These are phyloP conservation scores for Nemania sp. DNA, from an alignment of 2,329 filamentous ascomycete species.

Conservation along the genomic window DNA sequence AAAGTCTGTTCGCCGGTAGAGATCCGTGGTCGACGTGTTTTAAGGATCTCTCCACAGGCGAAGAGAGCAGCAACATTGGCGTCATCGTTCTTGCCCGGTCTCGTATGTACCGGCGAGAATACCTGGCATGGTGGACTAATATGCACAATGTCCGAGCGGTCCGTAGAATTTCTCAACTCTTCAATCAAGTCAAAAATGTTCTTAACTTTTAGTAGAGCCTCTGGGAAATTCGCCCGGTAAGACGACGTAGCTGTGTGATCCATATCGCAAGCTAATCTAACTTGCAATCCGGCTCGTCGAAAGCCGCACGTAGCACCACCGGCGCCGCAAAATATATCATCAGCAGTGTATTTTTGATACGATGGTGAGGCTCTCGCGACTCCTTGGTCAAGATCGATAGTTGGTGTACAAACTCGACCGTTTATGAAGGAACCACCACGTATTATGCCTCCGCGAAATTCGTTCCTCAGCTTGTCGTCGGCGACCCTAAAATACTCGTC, in stretches of 20 bases:
- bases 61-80: constrained; percentile 71
- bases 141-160: constrained; percentile 74
- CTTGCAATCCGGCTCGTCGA: constrained; percentile 63
- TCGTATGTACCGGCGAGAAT: constrained; percentile 77
- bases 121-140: constrained; percentile 81
- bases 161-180: constrained; percentile 39
- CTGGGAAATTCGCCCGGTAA: constrained; percentile 68
- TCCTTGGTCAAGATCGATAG: constrained; percentile 45
- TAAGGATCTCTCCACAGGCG: constrained; percentile 64
- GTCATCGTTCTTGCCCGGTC: constrained; percentile 67
- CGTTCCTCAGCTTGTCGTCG: constrained; percentile 49
- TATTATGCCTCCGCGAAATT: constrained; percentile 57
- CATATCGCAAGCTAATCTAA: constrained; percentile 73
- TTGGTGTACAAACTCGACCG: constrained; percentile 35
- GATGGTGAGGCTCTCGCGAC: too few species aligned
- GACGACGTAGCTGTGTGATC: constrained; percentile 65
- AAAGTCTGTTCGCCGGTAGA: constrained; percentile 83
- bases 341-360: constrained; percentile 73
- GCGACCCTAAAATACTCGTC: constrained; percentile 41
- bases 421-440: constrained; percentile 56
- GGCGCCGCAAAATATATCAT: constrained; percentile 79
- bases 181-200: constrained; percentile 61
- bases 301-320: constrained; percentile 79
- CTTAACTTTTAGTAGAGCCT: constrained; percentile 59
- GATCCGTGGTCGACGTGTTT: constrained; percentile 70